Percentiles rank a stretch among this genome's conserved stretches.
These are phyloP conservation scores for Xylogone sp. DNA, from an alignment of 2,329 filamentous ascomycete species.

Conservation along the genomic window DNA sequence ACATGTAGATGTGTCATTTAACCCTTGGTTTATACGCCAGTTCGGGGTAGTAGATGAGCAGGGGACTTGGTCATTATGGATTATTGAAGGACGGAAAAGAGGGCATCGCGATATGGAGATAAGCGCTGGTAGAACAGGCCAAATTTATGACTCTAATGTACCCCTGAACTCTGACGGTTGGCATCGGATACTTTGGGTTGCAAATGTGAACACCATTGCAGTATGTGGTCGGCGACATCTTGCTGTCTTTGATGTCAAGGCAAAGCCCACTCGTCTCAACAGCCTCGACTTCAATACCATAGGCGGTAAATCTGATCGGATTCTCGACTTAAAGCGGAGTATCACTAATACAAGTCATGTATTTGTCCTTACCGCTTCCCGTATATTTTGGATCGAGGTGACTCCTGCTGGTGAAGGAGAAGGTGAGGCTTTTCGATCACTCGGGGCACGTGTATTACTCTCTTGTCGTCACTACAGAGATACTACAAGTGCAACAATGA, in stretches of 20 bases:
- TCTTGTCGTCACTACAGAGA: slow-evolving; percentile 43
- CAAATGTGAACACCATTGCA: slow-evolving; percentile 39
- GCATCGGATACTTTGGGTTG: slow-evolving; percentile 45
- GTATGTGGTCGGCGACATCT: slow-evolving; percentile 37
- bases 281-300: slow-evolving; percentile 13
- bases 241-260: slow-evolving; percentile 24
- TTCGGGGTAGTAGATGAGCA: slow-evolving; percentile 62
- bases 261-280: slow-evolving; percentile 13
- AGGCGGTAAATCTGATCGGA: slow-evolving; percentile 34
- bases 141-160: slow-evolving; percentile 18
- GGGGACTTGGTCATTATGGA: slow-evolving; percentile 67
- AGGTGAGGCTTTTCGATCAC: neutral
- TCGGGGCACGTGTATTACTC: slow-evolving; percentile 30
- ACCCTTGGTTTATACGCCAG: slow-evolving; percentile 56
- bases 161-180: slow-evolving; percentile 34
- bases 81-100: slow-evolving; percentile 30
- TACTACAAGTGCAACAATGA: slow-evolving; percentile 33
- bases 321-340: slow-evolving; percentile 54
- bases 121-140: slow-evolving; percentile 16
- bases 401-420: slow-evolving; percentile 13
- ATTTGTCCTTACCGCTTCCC: slow-evolving; percentile 48
- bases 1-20: slow-evolving; percentile 64
- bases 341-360: slow-evolving; percentile 43
- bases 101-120: slow-evolving; percentile 10
- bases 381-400: slow-evolving; percentile 27